These are phyloP conservation scores for Oryza punctata DNA, from an alignment of 176 grass and related monocot species.

Conservation along the genomic window DNA sequence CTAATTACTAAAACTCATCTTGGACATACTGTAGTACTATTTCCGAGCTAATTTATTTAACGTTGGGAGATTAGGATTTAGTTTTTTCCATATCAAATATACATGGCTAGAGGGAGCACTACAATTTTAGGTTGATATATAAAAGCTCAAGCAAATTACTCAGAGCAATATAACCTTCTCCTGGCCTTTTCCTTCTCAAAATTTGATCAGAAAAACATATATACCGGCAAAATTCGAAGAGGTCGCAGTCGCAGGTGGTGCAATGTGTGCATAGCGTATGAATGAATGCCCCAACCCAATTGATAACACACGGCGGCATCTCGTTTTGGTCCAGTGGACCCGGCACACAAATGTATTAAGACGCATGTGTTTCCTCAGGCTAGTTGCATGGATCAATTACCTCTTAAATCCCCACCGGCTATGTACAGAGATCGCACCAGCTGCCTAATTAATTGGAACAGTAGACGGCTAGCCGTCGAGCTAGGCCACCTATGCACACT, in stretches of 20 bases:
- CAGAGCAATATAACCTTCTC: too few species aligned
- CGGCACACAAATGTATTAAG: not conserved
- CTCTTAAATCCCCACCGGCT: conserved; percentile 42
- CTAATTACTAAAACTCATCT: too few species aligned
- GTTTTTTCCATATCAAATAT: too few species aligned
- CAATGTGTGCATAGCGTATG: not conserved
- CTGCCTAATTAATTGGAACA: conserved; percentile 34
- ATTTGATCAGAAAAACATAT: not conserved
- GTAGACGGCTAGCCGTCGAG: not conserved
- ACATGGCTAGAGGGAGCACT: too few species aligned
- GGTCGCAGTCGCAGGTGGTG: not conserved
- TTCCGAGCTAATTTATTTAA: too few species aligned
- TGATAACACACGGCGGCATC: not conserved
- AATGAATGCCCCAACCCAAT: conserved; percentile 32
- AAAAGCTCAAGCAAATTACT: too few species aligned
- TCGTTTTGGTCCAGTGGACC: not conserved
- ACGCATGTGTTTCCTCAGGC: not conserved
- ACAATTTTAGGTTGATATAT: too few species aligned
- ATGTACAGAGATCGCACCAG: conserved; percentile 24
- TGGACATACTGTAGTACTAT: too few species aligned
- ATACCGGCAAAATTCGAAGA: not conserved
- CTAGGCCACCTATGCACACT: not conserved
- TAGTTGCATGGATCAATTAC: conserved; percentile 22
- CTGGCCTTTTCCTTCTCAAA: not conserved
- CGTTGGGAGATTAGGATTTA: too few species aligned